These are phyloP conservation scores for Globisporangium perplexum DNA, from an alignment of 352 stramenopile genomes.

Conservation along the genomic window DNA sequence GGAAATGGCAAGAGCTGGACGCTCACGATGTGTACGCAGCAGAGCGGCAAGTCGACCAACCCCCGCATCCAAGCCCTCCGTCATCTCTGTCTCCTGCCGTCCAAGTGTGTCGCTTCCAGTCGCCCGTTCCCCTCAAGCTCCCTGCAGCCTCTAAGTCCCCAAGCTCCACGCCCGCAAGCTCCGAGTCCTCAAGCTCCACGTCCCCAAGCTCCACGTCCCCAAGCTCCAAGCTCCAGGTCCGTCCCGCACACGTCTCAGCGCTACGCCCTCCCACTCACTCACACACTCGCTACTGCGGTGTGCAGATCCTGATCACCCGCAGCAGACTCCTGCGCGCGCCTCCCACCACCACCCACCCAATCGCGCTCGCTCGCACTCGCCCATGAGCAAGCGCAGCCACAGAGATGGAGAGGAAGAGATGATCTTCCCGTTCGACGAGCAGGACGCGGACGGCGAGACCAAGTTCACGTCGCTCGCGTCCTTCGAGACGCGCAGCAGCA, in stretches of 20 bases:
- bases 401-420: slow-evolving; percentile 45
- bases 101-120: background rate
- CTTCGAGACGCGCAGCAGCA: slow-evolving; percentile 3
- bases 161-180: too few relatives aligned
- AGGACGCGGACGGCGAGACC: slow-evolving; percentile 12
- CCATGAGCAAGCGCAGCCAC: slow-evolving; percentile 22
- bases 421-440: slow-evolving; percentile 73
- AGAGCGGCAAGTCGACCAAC: background rate
- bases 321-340: too few relatives aligned
- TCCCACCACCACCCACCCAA: too few relatives aligned
- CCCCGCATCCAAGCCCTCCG: background rate
- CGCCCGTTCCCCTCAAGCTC: too few relatives aligned
- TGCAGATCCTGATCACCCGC: too few relatives aligned
- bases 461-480: slow-evolving; percentile 11
- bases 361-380: background rate
- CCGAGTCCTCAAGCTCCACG: background rate
- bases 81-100: background rate
- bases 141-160: background rate
- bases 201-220: too few relatives aligned
- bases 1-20: background rate
- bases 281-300: too few relatives aligned
- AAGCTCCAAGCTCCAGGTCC: background rate
- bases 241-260: background rate
- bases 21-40: background rate
- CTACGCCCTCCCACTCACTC: too few relatives aligned